phyloP scores from a whole-genome alignment of 768 basidiomycete genomes.

The Scleroderma citrinum region DNA sequence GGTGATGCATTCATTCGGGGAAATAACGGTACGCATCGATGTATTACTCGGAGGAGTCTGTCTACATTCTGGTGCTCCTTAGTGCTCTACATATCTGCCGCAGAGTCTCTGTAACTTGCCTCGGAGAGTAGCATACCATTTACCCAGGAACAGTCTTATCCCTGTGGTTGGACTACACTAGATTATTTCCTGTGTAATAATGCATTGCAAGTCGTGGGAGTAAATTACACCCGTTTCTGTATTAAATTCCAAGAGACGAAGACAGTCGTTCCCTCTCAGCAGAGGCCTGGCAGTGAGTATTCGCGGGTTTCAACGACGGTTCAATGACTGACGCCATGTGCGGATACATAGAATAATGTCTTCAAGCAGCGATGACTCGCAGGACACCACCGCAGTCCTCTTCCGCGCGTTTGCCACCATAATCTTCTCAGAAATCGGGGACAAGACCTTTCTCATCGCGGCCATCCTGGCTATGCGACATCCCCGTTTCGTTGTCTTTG shows the following conservation, averaged over 20 bases:
- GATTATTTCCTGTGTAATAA: too few species aligned
- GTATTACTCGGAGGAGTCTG: slow-evolving; percentile 1
- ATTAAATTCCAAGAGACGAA: too few species aligned
- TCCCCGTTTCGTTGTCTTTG: slow-evolving; percentile 78
- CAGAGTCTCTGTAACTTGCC: slow-evolving; percentile 44
- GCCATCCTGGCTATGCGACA: slow-evolving; percentile 94
- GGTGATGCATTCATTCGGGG: slow-evolving; percentile 95
- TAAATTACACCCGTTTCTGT: background rate
- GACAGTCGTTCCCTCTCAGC: too few species aligned
- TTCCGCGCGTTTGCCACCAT: slow-evolving; percentile 85
- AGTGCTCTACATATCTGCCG: slow-evolving; percentile 81
- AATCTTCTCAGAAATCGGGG: slow-evolving; percentile 88
- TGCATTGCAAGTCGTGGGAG: background rate
- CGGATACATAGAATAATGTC: slow-evolving; percentile 11
- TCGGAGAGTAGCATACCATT: background rate
- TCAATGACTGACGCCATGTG: background rate
- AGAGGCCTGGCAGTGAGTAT: background rate
- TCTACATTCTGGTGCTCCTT: background rate
- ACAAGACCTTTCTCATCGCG: slow-evolving; percentile 89
- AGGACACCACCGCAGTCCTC: slow-evolving; percentile 41
- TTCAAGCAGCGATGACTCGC: slow-evolving; percentile 8
- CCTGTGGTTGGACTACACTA: too few species aligned
- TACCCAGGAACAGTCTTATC: too few species aligned
- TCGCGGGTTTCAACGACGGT: background rate
- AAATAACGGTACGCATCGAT: slow-evolving; percentile 65